Percentiles rank a stretch among this genome's conserved stretches.
Evolutionary conservation across 495 filamentous ascomycete genomes (phyloP).

Genomic region (Corynascus novoguineensis): DNA sequence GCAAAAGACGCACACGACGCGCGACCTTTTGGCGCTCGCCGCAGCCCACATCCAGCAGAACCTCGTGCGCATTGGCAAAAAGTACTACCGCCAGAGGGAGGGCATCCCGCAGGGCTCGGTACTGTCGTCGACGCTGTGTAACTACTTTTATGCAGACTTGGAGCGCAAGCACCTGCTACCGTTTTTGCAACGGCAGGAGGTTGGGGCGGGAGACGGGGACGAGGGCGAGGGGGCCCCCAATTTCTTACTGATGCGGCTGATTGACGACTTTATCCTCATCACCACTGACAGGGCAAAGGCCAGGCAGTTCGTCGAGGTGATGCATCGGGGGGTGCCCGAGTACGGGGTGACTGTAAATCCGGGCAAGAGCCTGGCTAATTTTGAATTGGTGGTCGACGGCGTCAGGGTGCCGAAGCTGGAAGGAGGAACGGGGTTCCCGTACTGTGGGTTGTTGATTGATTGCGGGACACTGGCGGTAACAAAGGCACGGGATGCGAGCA

Average conservation of each 20-base stretch:
- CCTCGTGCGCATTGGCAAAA: constrained; percentile 82
- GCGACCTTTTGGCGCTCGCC: constrained; percentile 62
- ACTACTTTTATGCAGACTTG: constrained; percentile 86
- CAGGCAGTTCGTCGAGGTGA: constrained; percentile 62
- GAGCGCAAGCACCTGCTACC: constrained; percentile 61
- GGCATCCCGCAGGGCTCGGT: constrained; percentile 94
- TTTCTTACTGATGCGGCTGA: constrained; percentile 70
- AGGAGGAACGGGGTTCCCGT: constrained; percentile 58
- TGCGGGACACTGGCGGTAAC: constrained; percentile 66
- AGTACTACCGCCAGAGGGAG: constrained; percentile 77
- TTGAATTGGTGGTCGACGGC: constrained; percentile 57
- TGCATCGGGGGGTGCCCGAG: constrained; percentile 69
- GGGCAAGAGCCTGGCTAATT: constrained; percentile 81
- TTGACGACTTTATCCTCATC: constrained; percentile 90
- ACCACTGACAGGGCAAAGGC: constrained; percentile 63
- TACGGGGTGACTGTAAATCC: constrained; percentile 78
- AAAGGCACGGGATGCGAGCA: constrained; percentile 26
- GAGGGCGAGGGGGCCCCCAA: too few species aligned
- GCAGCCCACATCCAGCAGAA: constrained; percentile 75
- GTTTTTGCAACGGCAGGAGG: constrained; percentile 49
- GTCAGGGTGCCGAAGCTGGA: constrained; percentile 48
- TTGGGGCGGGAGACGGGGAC: constrained; percentile 21
- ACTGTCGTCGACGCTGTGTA: constrained; percentile 80
- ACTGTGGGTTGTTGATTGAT: constrained; percentile 77
- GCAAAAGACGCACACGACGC: constrained; percentile 47